These are phyloP conservation scores for Pythium vanterpoolii DNA, from an alignment of 352 stramenopile species.

Conservation along the genomic window DNA sequence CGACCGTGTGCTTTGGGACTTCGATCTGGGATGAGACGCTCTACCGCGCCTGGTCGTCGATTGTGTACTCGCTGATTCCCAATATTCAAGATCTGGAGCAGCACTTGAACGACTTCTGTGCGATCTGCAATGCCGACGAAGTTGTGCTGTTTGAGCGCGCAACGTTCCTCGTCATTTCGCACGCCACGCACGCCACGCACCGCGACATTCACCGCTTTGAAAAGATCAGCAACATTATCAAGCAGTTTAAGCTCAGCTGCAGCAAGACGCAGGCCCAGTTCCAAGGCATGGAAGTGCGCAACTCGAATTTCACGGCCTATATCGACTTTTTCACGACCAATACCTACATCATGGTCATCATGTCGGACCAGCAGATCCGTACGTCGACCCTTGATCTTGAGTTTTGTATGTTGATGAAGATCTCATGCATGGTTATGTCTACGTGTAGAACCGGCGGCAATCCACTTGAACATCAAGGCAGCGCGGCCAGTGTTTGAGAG, in stretches of 20 bases:
- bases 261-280: conserved; percentile 98
- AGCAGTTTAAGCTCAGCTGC: conserved; percentile 99
- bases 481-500: conserved; percentile 94
- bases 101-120: conserved; percentile 97
- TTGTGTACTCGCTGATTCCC: conserved; percentile 99
- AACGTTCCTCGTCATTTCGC: conserved; percentile 99
- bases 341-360: conserved; percentile 99
- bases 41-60: conserved; percentile 98
- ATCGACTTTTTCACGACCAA: conserved; percentile 99
- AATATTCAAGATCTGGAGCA: conserved; percentile 97
- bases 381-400: conserved; percentile 22
- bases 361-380: conserved; percentile 90
- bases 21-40: conserved; percentile 99
- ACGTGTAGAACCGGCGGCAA: conserved; percentile 87
- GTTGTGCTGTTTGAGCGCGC: conserved; percentile 98
- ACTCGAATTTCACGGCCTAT: conserved; percentile 98
- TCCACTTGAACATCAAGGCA: conserved; percentile 96
- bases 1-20: conserved; percentile 93
- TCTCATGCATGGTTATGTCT: conserved; percentile 8
- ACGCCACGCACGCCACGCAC: conserved; percentile 90
- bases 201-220: conserved; percentile 98
- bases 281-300: conserved; percentile 95
- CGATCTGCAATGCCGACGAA: conserved; percentile 95
- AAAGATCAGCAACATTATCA: conserved; percentile 99
- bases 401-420: neutral